Conservation (phyloP, 768 basidiomycete species). For the Tricholoma terreum region DNA sequence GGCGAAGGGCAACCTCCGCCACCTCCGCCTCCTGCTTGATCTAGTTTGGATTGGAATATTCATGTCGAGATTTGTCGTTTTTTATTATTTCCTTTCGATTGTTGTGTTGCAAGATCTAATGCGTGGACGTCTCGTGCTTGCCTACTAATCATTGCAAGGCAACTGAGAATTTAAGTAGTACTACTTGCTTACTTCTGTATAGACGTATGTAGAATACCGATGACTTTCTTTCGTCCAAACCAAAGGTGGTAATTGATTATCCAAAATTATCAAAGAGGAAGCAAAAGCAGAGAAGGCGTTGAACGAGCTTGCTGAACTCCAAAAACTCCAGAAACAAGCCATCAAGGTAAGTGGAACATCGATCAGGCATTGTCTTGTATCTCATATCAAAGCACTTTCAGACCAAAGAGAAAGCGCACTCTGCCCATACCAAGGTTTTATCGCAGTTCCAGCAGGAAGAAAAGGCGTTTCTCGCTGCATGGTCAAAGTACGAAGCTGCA, state of each 20-base stretch:
- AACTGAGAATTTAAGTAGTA: too few relatives aligned
- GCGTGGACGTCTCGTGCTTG: not conserved
- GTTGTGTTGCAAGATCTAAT: not conserved
- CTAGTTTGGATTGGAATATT: not conserved
- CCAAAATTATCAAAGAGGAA: slow-evolving; percentile 70
- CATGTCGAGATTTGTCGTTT: too few relatives aligned
- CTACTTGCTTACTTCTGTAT: too few relatives aligned
- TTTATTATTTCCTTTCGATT: not conserved
- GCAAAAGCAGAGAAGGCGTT: slow-evolving; percentile 69
- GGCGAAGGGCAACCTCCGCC: slow-evolving; percentile 29
- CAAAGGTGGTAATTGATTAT: slow-evolving; percentile 56
- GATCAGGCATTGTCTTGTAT: not conserved
- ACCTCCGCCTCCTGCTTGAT: slow-evolving; percentile 16
- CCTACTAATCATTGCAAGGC: not conserved
- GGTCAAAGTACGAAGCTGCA: slow-evolving; percentile 53
- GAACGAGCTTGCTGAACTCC: slow-evolving; percentile 63
- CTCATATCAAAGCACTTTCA: slow-evolving; percentile 10
- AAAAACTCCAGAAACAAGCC: slow-evolving; percentile 64
- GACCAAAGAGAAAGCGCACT: slow-evolving; percentile 60
- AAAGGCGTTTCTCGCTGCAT: slow-evolving; percentile 57
- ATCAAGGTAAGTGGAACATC: slow-evolving; percentile 42
- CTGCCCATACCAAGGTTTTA: slow-evolving; percentile 50
- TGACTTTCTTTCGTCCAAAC: too few relatives aligned
- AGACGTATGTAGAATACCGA: too few relatives aligned
- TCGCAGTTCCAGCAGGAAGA: slow-evolving; percentile 61